Conservation (phyloP, 768 basidiomycete genomes). For the Pleurotus eryngii region DNA sequence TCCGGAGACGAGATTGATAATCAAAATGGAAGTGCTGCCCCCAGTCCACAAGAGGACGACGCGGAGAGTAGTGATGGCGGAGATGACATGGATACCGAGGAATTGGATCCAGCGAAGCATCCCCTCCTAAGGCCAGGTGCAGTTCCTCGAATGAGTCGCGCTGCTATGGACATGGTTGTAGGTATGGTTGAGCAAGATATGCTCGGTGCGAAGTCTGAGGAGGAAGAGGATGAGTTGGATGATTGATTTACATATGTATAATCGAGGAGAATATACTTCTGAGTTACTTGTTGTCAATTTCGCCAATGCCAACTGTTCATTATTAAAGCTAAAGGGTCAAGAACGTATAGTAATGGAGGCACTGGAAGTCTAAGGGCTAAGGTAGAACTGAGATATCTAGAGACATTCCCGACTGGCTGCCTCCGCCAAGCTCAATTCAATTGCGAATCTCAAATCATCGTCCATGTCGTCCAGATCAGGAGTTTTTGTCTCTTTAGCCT, state of each 20-base stretch:
- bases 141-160: slow-evolving; percentile 66
- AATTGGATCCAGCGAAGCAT: slow-evolving; percentile 53
- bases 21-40: slow-evolving; percentile 15
- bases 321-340: too few species aligned
- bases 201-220: slow-evolving; percentile 22
- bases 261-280: too few species aligned
- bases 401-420: slow-evolving; percentile 34
- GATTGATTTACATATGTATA: slow-evolving; percentile 11
- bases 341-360: too few species aligned
- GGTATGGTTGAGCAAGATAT: slow-evolving; percentile 58
- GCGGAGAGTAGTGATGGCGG: slow-evolving; percentile 25
- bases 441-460: slow-evolving; percentile 60
- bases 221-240: slow-evolving; percentile 11
- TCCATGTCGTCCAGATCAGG: slow-evolving; percentile 42
- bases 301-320: too few species aligned
- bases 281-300: too few species aligned
- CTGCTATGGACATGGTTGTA: slow-evolving; percentile 61
- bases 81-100: slow-evolving; percentile 37
- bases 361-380: too few species aligned
- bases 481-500: slow-evolving; percentile 2
- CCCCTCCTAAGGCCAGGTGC: slow-evolving; percentile 64
- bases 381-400: too few species aligned
- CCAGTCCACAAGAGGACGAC: slow-evolving; percentile 26
- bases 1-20: slow-evolving; percentile 24
- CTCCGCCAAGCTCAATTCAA: slow-evolving; percentile 72